phyloP scores from a whole-genome alignment of 371 early-diverging fungal species.

The Syncephalis plumigaleata region DNA sequence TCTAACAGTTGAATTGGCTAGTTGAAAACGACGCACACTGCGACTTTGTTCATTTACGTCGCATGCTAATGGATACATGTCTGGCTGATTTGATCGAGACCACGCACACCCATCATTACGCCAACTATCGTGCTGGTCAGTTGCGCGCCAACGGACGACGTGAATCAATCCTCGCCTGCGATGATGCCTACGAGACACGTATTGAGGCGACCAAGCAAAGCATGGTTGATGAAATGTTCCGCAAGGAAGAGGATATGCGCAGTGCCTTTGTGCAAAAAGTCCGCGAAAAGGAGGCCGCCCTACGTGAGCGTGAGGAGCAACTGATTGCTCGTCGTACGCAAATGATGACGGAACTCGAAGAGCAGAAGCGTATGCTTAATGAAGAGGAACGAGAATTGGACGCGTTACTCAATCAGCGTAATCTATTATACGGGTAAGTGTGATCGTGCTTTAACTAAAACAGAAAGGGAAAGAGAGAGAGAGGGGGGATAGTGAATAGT shows the following conservation, averaged over 20 bases:
- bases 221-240: slow-evolving; percentile 44
- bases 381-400: slow-evolving; percentile 12
- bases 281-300: slow-evolving; percentile 46
- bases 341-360: slow-evolving; percentile 13
- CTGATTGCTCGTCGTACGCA: slow-evolving; percentile 13
- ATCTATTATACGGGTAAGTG: slow-evolving; percentile 1
- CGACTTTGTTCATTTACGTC: slow-evolving; percentile 71
- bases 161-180: slow-evolving; percentile 51
- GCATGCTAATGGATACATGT: slow-evolving; percentile 49
- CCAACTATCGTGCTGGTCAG: slow-evolving; percentile 49
- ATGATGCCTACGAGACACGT: slow-evolving; percentile 48
- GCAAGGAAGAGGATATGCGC: slow-evolving; percentile 56
- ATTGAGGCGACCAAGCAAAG: slow-evolving; percentile 29
- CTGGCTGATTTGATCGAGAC: slow-evolving; percentile 67
- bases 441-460: neutral
- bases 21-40: slow-evolving; percentile 76
- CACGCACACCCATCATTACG: slow-evolving; percentile 64
- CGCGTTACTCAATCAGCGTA: slow-evolving; percentile 4
- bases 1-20: slow-evolving; percentile 6
- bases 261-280: slow-evolving; percentile 52
- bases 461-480: too few species aligned
- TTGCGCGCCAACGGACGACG: slow-evolving; percentile 43
- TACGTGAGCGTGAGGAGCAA: slow-evolving; percentile 45
- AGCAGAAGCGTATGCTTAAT: slow-evolving; percentile 8
- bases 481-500: too few species aligned